These are phyloP conservation scores for Cyclotella kingstonii DNA, from an alignment of 108 stramenopile genomes.

Conservation along the genomic window DNA sequence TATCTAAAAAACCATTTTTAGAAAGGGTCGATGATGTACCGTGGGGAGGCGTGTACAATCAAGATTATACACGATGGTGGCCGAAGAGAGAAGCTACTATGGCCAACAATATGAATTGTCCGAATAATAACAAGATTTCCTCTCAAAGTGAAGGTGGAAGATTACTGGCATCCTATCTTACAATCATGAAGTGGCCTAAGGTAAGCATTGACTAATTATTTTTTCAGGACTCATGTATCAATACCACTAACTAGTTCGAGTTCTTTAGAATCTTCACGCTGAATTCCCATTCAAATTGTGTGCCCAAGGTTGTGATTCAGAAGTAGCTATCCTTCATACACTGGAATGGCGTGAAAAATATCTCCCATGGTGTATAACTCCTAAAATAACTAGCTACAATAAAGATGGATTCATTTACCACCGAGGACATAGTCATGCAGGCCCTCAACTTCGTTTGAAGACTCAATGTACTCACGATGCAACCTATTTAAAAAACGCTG, in stretches of 20 bases:
- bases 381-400: constrained; percentile 52
- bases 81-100: constrained; percentile 15
- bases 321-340: constrained; percentile 58
- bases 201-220: background rate
- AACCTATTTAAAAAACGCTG: constrained; percentile 11
- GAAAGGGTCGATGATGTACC: constrained; percentile 32
- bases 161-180: constrained; percentile 37
- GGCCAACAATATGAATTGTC: background rate
- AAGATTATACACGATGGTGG: constrained; percentile 27
- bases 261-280: constrained; percentile 18
- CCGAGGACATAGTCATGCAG: constrained; percentile 51
- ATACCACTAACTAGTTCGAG: background rate
- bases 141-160: constrained; percentile 17
- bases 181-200: constrained; percentile 48
- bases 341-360: constrained; percentile 73
- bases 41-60: constrained; percentile 32
- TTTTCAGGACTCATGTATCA: background rate
- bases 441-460: constrained; percentile 12
- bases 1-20: constrained; percentile 6
- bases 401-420: constrained; percentile 54
- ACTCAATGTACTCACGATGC: constrained; percentile 10
- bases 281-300: constrained; percentile 69
- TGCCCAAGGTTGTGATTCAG: constrained; percentile 54
- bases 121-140: background rate
- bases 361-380: constrained; percentile 63